Evolutionary conservation across 208 protist genomes (phyloP), one percentile per base, ranked within the genome.

Genomic region (Kentomonas sorsogonicus): DNA sequence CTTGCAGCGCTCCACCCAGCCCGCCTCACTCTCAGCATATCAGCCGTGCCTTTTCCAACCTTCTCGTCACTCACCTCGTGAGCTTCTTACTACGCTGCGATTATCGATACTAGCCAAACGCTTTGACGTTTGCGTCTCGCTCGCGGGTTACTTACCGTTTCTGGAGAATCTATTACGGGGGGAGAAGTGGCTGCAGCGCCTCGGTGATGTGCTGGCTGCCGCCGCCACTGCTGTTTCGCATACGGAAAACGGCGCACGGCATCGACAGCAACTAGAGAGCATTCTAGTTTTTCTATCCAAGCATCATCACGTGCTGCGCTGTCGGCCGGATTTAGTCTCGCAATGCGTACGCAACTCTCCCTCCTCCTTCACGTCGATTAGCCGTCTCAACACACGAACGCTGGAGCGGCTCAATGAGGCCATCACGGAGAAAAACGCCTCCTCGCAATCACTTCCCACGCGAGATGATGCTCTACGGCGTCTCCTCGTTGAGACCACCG

Each of bases 51-150:
- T 66, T 1, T 86, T 91, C 53, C 41, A 59, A 25, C 78, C 82
- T 0, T 23, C 58, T 11, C 77, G 76, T 10, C 88, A 90, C 66
- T 50, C 72, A 1, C 66, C 81, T 0, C 69, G 60, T 3, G 82
- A 91, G 53, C 64, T 90, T 16, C 45, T 94, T 10, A 62, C 72
- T n/a, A 53, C 92, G 2, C 64, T 95, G 48, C 72, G 90, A 34
- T 62, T 75, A 30, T 66, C 78, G 10, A 45, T 83, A 33, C 73
- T 66, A n/a, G 76, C 77, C 2, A 60, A 71, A 11, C 73, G 77
- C 1, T 63, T 70, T 20, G 89, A 92, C 23, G 52, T 88, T 13
- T 63, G 74, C 3, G 60, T 66, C 2, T 57, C 65, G 10, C 48
- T 93, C 1, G 60, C 67, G 5, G 54, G 66, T 30, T 83, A 93